These are phyloP conservation scores for Madurella fahalii DNA, from an alignment of 2,329 filamentous ascomycete species.

Conservation along the genomic window DNA sequence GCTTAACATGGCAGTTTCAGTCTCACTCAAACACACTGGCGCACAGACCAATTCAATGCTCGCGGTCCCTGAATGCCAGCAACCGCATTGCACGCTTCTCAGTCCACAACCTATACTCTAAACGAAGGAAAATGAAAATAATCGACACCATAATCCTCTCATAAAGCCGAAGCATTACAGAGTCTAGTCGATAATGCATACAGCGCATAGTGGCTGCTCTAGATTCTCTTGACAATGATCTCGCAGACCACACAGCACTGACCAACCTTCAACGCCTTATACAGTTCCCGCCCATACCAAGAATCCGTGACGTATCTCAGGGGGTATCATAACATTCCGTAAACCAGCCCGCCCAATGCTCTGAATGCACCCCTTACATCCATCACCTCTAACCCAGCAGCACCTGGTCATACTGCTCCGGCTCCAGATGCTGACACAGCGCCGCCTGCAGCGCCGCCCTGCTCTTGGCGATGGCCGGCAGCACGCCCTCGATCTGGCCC, in stretches of 20 bases:
- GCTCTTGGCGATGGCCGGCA: constrained; percentile 45
- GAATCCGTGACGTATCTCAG: neutral
- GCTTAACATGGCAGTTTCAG: neutral
- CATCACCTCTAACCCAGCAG: constrained; percentile 30
- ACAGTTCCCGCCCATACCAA: constrained; percentile 1
- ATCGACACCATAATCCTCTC: too few relatives aligned
- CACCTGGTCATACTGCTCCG: constrained; percentile 45
- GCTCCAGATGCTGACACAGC: constrained; percentile 43
- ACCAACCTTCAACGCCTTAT: neutral
- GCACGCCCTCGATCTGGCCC: constrained; percentile 49
- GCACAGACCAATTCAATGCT: constrained; percentile 5
- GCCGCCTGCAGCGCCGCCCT: constrained; percentile 47
- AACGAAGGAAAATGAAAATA: too few relatives aligned
- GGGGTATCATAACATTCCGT: constrained; percentile 17
- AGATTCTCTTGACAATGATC: too few relatives aligned
- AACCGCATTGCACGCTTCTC: too few relatives aligned
- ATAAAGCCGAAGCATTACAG: too few relatives aligned
- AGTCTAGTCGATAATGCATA: too few relatives aligned
- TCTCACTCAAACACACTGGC: neutral
- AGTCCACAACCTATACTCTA: too few relatives aligned
- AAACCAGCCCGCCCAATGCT: neutral
- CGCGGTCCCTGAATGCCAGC: too few relatives aligned
- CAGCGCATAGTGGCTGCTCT: too few relatives aligned
- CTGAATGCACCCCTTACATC: neutral
- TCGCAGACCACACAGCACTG: too few relatives aligned